Evolutionary conservation across 2,329 filamentous ascomycete species (phyloP).

Genomic region (Bipolaris zeicola): DNA sequence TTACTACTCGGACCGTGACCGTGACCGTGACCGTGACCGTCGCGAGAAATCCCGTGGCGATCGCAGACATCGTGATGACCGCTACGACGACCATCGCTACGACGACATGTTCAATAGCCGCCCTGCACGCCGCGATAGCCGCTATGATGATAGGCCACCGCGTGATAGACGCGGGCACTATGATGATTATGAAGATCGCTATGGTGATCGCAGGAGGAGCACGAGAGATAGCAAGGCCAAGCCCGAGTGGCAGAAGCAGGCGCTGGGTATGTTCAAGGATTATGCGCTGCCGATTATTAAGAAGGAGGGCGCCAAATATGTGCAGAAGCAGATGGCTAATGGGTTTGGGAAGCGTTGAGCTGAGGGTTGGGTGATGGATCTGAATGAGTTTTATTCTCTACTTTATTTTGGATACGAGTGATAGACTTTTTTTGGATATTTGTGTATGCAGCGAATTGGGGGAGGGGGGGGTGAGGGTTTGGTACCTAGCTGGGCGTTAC

Average conservation of each 20-base stretch:
- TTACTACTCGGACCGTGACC: constrained; percentile 9
- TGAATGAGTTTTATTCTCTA: background rate
- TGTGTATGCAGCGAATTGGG: background rate
- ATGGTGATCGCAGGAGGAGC: constrained; percentile 20
- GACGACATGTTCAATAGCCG: constrained; percentile 28
- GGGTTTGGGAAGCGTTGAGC: constrained; percentile 24
- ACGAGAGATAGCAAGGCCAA: constrained; percentile 13
- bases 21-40: constrained; percentile 31
- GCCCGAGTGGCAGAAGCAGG: constrained; percentile 41
- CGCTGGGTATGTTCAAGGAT: constrained; percentile 39
- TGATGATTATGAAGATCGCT: constrained; percentile 21
- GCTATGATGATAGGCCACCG: constrained; percentile 16
- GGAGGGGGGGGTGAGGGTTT: too few relatives aligned
- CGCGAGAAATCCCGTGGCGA: constrained; percentile 23
- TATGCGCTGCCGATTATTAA: constrained; percentile 45
- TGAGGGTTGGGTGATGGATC: background rate
- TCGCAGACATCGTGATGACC: constrained; percentile 21
- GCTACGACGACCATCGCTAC: constrained; percentile 23
- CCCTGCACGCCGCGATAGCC: constrained; percentile 20
- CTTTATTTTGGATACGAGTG: too few relatives aligned
- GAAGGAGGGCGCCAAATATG: constrained; percentile 38
- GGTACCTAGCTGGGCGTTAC: too few relatives aligned
- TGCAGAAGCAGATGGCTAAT: constrained; percentile 37
- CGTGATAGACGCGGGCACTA: constrained; percentile 8
- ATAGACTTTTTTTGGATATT: background rate